These are phyloP conservation scores for Pseudodiploospora longispora DNA, from an alignment of 2,329 filamentous ascomycete species.

Conservation along the genomic window DNA sequence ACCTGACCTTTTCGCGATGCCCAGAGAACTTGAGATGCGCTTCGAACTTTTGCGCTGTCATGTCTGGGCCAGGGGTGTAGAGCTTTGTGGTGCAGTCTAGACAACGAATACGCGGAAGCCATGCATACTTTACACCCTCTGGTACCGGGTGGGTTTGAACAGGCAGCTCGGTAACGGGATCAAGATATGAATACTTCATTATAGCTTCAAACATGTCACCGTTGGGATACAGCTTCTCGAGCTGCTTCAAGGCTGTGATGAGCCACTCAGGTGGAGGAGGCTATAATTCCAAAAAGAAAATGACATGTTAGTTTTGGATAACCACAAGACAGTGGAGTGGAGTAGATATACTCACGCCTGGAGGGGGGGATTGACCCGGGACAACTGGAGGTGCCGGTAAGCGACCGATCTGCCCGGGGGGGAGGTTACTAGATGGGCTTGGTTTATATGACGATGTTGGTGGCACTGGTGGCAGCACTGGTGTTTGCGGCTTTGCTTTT, in stretches of 20 bases:
- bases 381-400: slow-evolving; percentile 58
- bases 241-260: slow-evolving; percentile 58
- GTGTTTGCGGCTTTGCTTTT: slow-evolving; percentile 29
- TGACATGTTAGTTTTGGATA: slow-evolving; percentile 10
- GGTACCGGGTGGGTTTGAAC: slow-evolving; percentile 50
- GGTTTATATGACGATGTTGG: slow-evolving; percentile 24
- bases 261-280: slow-evolving; percentile 87
- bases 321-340: background rate
- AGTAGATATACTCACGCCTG: slow-evolving; percentile 47
- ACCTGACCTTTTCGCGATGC: slow-evolving; percentile 62
- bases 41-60: slow-evolving; percentile 84
- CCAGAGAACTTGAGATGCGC: slow-evolving; percentile 79
- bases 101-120: slow-evolving; percentile 82
- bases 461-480: slow-evolving; percentile 28
- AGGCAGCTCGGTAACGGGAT: slow-evolving; percentile 60
- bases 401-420: slow-evolving; percentile 54
- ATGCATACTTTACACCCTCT: slow-evolving; percentile 66
- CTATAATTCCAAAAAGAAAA: slow-evolving; percentile 34
- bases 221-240: slow-evolving; percentile 64
- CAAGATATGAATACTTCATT: slow-evolving; percentile 84
- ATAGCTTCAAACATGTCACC: slow-evolving; percentile 74
- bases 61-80: slow-evolving; percentile 82
- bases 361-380: slow-evolving; percentile 45
- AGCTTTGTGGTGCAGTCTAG: slow-evolving; percentile 88
- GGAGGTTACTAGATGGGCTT: slow-evolving; percentile 27